These are phyloP conservation scores for Annulohypoxylon bovei DNA, from an alignment of 495 filamentous ascomycete genomes.

Conservation along the genomic window DNA sequence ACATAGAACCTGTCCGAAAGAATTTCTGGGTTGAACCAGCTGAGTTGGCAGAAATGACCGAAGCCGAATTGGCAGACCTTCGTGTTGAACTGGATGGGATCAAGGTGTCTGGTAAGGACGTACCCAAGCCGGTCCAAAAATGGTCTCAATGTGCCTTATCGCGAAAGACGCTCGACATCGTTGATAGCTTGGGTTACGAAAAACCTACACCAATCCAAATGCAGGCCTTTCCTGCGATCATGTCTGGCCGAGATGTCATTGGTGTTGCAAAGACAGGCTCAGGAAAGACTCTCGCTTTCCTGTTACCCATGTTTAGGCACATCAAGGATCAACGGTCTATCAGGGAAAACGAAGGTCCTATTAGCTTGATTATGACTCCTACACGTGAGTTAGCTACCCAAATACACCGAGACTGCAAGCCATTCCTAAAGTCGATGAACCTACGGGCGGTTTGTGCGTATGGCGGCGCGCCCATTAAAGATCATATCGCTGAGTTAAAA, in stretches of 20 bases:
- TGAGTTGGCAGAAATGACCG: conserved; percentile 84
- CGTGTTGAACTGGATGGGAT: conserved; percentile 93
- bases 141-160: conserved; percentile 96
- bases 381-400: conserved; percentile 95
- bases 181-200: conserved; percentile 84
- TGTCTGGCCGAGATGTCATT: conserved; percentile 96
- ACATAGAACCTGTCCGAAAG: conserved; percentile 88
- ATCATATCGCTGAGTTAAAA: conserved; percentile 96
- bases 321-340: conserved; percentile 92
- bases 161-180: conserved; percentile 86
- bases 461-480: conserved; percentile 95
- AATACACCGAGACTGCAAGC: conserved; percentile 93
- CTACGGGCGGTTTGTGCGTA: conserved; percentile 96
- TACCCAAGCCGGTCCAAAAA: conserved; percentile 92
- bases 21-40: conserved; percentile 92
- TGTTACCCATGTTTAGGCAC: conserved; percentile 96
- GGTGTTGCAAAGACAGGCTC: conserved; percentile 98
- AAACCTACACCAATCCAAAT: conserved; percentile 92
- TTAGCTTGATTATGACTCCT: conserved; percentile 89
- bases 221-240: conserved; percentile 93
- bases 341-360: conserved; percentile 85
- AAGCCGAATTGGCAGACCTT: conserved; percentile 82
- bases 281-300: conserved; percentile 97
- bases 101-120: conserved; percentile 84
- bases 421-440: conserved; percentile 87